Base-by-base conservation (phyloP, 75 land plant genomes). In the Sequoia sempervirens region DNA sequence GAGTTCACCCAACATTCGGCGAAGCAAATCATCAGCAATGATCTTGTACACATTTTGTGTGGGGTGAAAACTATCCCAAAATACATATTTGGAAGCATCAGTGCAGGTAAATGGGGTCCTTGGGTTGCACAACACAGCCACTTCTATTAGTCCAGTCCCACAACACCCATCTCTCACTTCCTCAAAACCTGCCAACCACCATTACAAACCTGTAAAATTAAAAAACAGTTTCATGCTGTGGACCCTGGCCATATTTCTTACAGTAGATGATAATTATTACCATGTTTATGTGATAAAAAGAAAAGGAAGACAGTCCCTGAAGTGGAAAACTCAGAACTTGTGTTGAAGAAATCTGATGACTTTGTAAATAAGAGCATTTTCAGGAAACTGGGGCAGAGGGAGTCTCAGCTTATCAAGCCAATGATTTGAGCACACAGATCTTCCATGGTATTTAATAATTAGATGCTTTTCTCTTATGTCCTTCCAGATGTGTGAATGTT, bases 31-130 rank as follows among this genome's bases (percentile, higher is more conserved):
- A 2, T 45, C 26, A 12, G 81, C 81, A 46, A 80, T 80, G 32
- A 80, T 80, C 8, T 80, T 46, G 82, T 90, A 91, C 73, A 83
- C 87, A n/a, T 36, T 84, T 34, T 89, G 90, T 2, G 91, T 74
- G 8, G 94, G 92, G 54, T 92, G 94, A 84, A 85, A 91, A 54
- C 93, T 86, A 69, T 92, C 92, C 94, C 94, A 92, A 40, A 92
- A 93, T 7, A 91, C 84, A 75, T 89, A 91, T 36, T 85, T 85
- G 1, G 85, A 41, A 17, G 84, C 83, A 79, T 91, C 83, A 1
- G 20, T 36, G 81, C 93, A 93, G 20, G 90, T 89, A 3, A 36
- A 53, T 12, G 86, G 45, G 4, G 30, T 80, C 9, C 12, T 12
- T 38, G 34, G 56, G 75, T 87, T 88, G 86, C 96, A 94, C 8